Evolutionary conservation across 2,329 filamentous ascomycete genomes (phyloP), one percentile per base, ranked within the genome.

Genomic region (Aureobasidium sp.): DNA sequence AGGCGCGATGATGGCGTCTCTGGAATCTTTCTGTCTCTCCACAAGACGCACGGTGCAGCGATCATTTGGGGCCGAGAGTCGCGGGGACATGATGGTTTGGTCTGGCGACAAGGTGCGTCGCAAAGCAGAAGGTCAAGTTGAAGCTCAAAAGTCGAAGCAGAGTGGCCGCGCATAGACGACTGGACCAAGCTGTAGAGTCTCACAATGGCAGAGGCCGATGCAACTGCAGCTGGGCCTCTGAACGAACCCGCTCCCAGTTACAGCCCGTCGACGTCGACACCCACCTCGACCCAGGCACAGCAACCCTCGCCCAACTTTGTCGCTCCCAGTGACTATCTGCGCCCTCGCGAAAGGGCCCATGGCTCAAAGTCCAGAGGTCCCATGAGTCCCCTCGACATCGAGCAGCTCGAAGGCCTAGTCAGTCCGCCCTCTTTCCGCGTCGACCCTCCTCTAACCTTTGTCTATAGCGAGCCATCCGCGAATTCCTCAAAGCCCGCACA

Each of bases 401-500:
- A 92, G 72, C 88, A 92, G 77, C 81, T 87, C 70, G 86, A 90
- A 72, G 89, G 88, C 68, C 79, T 93, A 81, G 88, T 91, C 78
- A 79, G 87, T 78, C 42, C 21, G 21, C 21, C 21, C 58, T 61
- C 61, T 6, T 32, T 8, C n/a, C 36, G 44, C 62, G 61, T 63
- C 64, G 27, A 37, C 45, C 32, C 64, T 57, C 61, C 48, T 45
- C 48, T 59, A 29, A 45, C 53, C 21, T 9, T n/a, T 51, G 27
- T 60, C 62, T 63, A 29, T 64, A 96, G 92, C 87, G 87, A 79
- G 88, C 89, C 65, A 92, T 97, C 70, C 89, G 94, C 76, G 90
- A 96, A 69, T 99, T 99, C 77, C 86, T 99, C 73, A 96, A 92
- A 76, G 88, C 95, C 68, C 88, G 94, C 72, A 97, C 91, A 39